Base-by-base conservation (phyloP, 805 yeast species). In the Komagataella pastoris region DNA sequence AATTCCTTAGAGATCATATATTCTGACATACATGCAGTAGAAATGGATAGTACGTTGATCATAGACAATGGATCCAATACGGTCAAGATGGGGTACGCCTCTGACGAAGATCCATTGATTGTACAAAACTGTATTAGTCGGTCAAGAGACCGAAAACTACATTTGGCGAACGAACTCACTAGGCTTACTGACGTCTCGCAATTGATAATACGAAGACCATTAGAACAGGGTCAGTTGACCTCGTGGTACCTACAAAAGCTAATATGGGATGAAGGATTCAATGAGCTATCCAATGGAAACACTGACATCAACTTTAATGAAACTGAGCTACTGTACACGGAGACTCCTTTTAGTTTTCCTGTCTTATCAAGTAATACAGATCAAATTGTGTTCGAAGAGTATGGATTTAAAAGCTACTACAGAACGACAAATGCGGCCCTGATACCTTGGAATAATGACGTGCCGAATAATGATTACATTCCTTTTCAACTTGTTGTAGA, bases 381-480 rank as follows among this genome's bases (percentile, higher is more conserved):
- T 63, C 96, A 89, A 66, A 85, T 93, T 0, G 76, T 93, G 0
- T 91, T 95, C 68, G 99, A 93, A 65, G 98, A 93, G 61, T 93
- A 83, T 61, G 95, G 88, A 3, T 85, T 93, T 60, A 73, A 73
- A 12, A 76, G 80, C 36, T 75, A 86, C 54, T 85, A 81, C 56
- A 73, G 95, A 53, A 77, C 86, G 19, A 78, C 85, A 0, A 73
- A 79, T 0, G 80, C 77, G 2, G 73, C 79, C 0, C 72, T 81
- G 53, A 74, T 79, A 2, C 89, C 90, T 2, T 86, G 88, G 81
- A 70, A 74, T 50, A 63, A 65, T 53, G 60, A 58, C 4, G 57
- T 51, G 14, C 50, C 52, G 3, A 46, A 55, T 48, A 47, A 57
- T 24, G 8, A 53, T 54, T 52, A 67, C 51, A 61, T 69, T 24